These are phyloP conservation scores for Magnusiomyces magnusii DNA, from an alignment of 1,139 yeast genomes.

Conservation along the genomic window DNA sequence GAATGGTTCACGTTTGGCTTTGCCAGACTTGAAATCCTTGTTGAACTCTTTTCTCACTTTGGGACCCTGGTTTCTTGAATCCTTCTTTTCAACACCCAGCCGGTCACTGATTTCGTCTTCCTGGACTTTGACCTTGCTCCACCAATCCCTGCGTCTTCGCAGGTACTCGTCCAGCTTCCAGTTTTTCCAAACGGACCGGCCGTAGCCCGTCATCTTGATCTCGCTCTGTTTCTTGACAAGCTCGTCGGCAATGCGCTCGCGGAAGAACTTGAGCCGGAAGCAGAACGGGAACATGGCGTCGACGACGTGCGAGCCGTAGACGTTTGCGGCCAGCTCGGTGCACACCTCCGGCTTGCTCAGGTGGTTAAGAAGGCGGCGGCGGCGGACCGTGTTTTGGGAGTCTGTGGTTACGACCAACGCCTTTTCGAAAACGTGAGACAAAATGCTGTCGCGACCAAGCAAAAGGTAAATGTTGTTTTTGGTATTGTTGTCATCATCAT, in stretches of 20 bases:
- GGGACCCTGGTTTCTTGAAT: neutral
- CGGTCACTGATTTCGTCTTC: constrained; percentile 37
- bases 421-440: constrained; percentile 63
- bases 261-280: constrained; percentile 66
- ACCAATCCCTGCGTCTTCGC: constrained; percentile 81
- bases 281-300: constrained; percentile 82
- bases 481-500: too few species aligned
- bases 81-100: constrained; percentile 4
- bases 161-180: constrained; percentile 78
- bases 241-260: constrained; percentile 76
- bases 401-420: constrained; percentile 31
- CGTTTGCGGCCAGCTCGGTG: constrained; percentile 63
- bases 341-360: constrained; percentile 41
- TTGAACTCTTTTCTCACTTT: neutral
- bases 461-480: neutral
- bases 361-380: constrained; percentile 61
- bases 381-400: constrained; percentile 42
- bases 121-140: constrained; percentile 59
- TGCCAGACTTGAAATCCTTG: neutral
- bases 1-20: constrained; percentile 1
- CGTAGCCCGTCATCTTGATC: constrained; percentile 80
- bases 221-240: constrained; percentile 52
- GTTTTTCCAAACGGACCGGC: constrained; percentile 89
- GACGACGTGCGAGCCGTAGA: constrained; percentile 86
- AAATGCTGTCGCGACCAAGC: constrained; percentile 37